phyloP scores from a whole-genome alignment of 208 protist genomes.

The Kentomonas sorsogonicus region DNA sequence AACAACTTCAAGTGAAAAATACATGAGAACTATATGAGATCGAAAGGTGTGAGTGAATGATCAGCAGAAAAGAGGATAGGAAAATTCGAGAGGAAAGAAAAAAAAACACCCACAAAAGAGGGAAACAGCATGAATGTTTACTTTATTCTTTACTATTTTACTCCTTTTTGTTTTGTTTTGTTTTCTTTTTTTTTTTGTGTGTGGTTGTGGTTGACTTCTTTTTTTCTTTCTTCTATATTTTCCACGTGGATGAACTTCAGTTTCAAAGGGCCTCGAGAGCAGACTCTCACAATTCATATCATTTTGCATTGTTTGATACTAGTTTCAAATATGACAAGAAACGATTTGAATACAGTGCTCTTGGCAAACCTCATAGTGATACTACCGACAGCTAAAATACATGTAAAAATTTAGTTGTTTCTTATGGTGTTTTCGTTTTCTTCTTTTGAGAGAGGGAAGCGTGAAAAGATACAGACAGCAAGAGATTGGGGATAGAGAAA shows the following conservation, averaged over 20 bases:
- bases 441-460: no score
- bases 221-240: conserved; percentile 12
- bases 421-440: no score
- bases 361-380: no score
- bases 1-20: conserved; percentile 1
- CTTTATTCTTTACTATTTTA: conserved; percentile 10
- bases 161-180: conserved; percentile 15
- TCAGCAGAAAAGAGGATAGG: conserved; percentile 3
- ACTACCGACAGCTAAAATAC: no score
- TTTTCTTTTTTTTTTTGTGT: conserved; percentile 5
- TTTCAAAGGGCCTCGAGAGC: no score
- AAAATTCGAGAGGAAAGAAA: not conserved
- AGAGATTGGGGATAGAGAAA: not conserved
- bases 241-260: no score
- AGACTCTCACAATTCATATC: no score
- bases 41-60: not conserved
- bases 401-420: no score
- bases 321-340: no score
- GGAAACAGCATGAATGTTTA: not conserved
- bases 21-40: not conserved
- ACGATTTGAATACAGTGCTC: no score
- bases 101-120: not conserved
- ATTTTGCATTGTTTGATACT: no score
- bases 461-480: not conserved
- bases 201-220: not conserved